Base-by-base conservation (phyloP, 2,329 filamentous ascomycete genomes). In the Cryphonectria japonica region DNA sequence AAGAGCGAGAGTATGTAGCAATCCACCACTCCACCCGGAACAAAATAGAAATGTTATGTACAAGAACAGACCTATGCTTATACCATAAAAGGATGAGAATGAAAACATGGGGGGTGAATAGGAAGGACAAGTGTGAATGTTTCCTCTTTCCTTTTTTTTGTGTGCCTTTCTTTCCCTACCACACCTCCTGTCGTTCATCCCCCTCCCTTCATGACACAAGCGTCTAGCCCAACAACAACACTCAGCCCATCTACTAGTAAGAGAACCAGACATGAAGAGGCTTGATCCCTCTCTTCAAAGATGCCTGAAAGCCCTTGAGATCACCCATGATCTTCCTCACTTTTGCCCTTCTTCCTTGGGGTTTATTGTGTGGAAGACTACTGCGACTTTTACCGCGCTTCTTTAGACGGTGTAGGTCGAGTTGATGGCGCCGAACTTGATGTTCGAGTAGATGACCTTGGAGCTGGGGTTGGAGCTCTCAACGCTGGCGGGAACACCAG, bases 381-480 rank as follows among this genome's bases (percentile, higher is more conserved):
- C 7, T 39, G 11, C 37, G 9, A 39, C 37, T 39, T 13, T 11
- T 11, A 0, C 37, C 9, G 9, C 9, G 37, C 37, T 39, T 11
- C 37, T 39, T 11, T 50, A 50, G 46, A 65, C 65, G 29, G 62
- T 71, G 74, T 82, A 88, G 75, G 88, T 89, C 64, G 84, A 86
- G 76, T 83, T 83, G 77, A 89, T 85, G 72, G 86, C 82, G 43
- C 85, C 88, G 75, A 87, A 83, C 80, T 84, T 85, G 82, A 89
- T 88, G 83, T 89, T 88, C 74, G 86, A 89, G 82, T 83, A 90
- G 73, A 82, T 78, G 67, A 90, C 88, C 75, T 82, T 82, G 67
- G 87, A 80, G 79, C 83, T 82, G 59, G 86, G 82, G 19, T 78
- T 76, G 67, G 80, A 74, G 22, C 78, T 59, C 80, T 89, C 85